A percentile compares a stretch with the other conserved stretches of the same genome.
Conservation (phyloP, 108 stramenopile genomes). For the Nitzschia palea region DNA sequence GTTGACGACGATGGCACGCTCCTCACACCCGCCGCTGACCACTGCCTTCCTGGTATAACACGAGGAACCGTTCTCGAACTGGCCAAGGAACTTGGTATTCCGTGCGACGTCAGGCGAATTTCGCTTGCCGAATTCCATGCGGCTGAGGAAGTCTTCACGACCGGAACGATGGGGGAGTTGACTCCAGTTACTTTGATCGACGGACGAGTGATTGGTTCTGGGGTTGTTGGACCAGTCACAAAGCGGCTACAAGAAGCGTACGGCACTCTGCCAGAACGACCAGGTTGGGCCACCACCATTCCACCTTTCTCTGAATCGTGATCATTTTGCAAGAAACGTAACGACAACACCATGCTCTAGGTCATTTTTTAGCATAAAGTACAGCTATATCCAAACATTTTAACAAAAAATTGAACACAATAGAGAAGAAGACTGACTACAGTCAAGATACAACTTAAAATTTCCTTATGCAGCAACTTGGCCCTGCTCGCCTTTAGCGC, state of each 20-base stretch:
- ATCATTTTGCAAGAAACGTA: too few relatives aligned
- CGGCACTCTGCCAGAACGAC: slow-evolving; percentile 53
- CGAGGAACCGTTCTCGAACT: slow-evolving; percentile 72
- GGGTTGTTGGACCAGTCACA: slow-evolving; percentile 61
- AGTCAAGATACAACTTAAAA: too few relatives aligned
- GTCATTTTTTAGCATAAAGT: too few relatives aligned
- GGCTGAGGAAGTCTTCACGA: slow-evolving; percentile 92
- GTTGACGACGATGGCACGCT: slow-evolving; percentile 74
- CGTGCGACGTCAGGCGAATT: slow-evolving; percentile 64
- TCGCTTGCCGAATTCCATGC: slow-evolving; percentile 85
- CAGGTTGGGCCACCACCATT: slow-evolving; percentile 56
- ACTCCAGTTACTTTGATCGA: slow-evolving; percentile 91
- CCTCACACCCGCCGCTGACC: slow-evolving; percentile 82
- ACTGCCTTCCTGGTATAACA: slow-evolving; percentile 90
- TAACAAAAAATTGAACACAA: too few relatives aligned
- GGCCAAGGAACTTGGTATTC: slow-evolving; percentile 68
- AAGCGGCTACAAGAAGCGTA: slow-evolving; percentile 75
- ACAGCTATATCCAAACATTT: too few relatives aligned
- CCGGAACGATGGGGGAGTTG: slow-evolving; percentile 93
- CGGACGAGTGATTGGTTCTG: slow-evolving; percentile 78
- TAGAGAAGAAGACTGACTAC: too few relatives aligned
- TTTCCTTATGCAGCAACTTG: too few relatives aligned
- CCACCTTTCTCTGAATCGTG: slow-evolving; percentile 31
- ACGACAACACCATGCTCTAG: too few relatives aligned
- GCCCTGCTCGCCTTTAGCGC: slow-evolving; percentile 11